Evolutionary conservation across 129 eudicot genomes (phyloP), one percentile per base, ranked within the genome.

Genomic region (Deinandra increscens): DNA sequence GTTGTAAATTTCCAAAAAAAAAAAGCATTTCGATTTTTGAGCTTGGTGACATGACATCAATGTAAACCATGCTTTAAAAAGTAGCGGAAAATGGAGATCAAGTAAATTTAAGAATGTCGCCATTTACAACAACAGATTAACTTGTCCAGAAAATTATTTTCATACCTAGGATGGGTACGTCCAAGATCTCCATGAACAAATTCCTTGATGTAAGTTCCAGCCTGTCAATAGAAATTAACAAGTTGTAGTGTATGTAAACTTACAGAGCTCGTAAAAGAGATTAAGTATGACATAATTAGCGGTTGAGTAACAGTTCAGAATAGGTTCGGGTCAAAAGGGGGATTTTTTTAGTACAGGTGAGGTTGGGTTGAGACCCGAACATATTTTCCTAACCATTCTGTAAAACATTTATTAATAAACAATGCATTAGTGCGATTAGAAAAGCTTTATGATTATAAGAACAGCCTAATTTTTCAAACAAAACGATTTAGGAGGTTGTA

Each of bases 111-210:
- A 23, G 70, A 22, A 43, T 12, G 36, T 18, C 38, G 1, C 12
- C 6, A 50, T n/a, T 33, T 45, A 8, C 1, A 62, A 48, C 23
- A 60, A 18, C 54, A 45, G 34, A 46, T 67, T 75, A 14, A 75
- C 33, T 43, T 46, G 55, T 59, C 14, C 18, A 51, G 9, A 26
- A 20, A 60, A 75, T 10, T 4, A 50, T 56, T 78, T 23, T 37
- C 74, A 72, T 90, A 90, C 99, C 97, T 90, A 50, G 99, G 99
- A 78, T 79, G 80, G 61, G 97, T 94, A 49, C 99, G 99, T 56
- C 99, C 99, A 75, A 94, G 94, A 81, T 94, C 99, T 45, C 99
- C 99, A 49, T 94, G 99, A 75, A 94, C 99, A 79, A 89, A 94
- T 81, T 94, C 99, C 84, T 94, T 94, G 79, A 94, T 90, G 50